Percentiles rank a stretch among this genome's conserved stretches.
Conservation (phyloP, 257 asterid genomes). For the Nicotiana noctiflora region DNA sequence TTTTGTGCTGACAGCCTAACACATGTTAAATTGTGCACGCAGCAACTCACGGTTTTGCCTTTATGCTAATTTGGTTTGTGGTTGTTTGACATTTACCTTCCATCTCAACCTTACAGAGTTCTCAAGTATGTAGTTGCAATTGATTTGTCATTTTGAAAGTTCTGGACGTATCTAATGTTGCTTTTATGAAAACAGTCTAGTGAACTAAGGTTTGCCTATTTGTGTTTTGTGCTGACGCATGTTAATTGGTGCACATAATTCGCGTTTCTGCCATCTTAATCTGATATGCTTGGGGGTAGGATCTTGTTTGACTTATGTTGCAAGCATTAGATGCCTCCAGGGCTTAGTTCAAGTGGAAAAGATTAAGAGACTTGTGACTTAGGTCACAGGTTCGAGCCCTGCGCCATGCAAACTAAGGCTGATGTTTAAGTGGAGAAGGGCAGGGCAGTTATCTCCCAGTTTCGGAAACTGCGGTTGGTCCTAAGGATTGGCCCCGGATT, state of each 20-base stretch:
- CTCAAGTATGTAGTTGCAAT: constrained; percentile 46
- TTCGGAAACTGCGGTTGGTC: too few species aligned
- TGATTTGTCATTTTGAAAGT: background rate
- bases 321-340: background rate
- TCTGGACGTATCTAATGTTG: background rate
- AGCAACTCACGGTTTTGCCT: background rate
- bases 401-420: too few species aligned
- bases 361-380: too few species aligned
- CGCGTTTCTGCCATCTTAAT: background rate
- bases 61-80: constrained; percentile 23
- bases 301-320: background rate
- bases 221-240: background rate
- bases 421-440: too few species aligned
- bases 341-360: too few species aligned
- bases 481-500: too few species aligned
- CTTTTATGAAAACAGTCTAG: background rate
- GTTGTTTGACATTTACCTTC: constrained; percentile 97
- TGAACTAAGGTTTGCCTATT: background rate
- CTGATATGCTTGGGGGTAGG: background rate
- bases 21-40: background rate
- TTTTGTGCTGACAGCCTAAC: background rate
- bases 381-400: too few species aligned
- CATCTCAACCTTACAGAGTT: constrained; percentile 70
- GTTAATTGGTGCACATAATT: background rate
- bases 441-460: too few species aligned